Base-by-base conservation (phyloP, 108 stramenopile genomes). In the Aurantiochytrium sp. region DNA sequence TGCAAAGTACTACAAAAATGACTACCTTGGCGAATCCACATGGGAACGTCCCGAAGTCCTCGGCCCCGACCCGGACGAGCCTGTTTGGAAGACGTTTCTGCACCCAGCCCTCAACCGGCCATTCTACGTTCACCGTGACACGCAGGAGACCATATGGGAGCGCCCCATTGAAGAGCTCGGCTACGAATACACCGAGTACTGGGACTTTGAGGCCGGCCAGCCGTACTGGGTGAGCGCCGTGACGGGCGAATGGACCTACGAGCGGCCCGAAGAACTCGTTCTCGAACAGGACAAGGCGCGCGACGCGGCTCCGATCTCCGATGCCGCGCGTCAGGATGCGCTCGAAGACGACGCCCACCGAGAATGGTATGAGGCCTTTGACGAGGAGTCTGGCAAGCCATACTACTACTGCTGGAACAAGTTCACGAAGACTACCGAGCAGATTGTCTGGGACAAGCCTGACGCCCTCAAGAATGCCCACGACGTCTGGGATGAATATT, bases 391-490 rank as follows among this genome's bases (percentile, higher is more conserved):
- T 22, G 73, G 73, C 12, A 6, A n/a, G 6, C 73, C 73, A 24
- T 81, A 81, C 24, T 81, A 81, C 24, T 81, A 81, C 45, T 41
- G 45, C n/a, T 81, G 45, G 42, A 81, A 81, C 30, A 24, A 37
- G 39, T 81, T 48, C 45, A 81, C 73, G 1, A 41, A 81, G 17
- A 81, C 73, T 2, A 81, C 73, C 17, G 73, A 81, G 24, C 21
- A 81, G 32, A 48, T 81, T 27, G 73, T 81, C 30, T 81, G 73
- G 73, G 73, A 81, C 6, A 41, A 48, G n/a, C 73, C 73, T 81
- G 73, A 81, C 2, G 73, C 73, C 1, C 45, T 81, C n/a, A 41
- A 27, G 39, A 17, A 6, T 6, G 42, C 39, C n/a, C 42, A 81
- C 17, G 73, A 81, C 6, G 8, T 27, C 12, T 81, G 73, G 73